A percentile compares a stretch with the other conserved stretches of the same genome.
Conservation (phyloP, 1,284 basidiomycete genomes). For the Ganoderma leucocontextum region DNA sequence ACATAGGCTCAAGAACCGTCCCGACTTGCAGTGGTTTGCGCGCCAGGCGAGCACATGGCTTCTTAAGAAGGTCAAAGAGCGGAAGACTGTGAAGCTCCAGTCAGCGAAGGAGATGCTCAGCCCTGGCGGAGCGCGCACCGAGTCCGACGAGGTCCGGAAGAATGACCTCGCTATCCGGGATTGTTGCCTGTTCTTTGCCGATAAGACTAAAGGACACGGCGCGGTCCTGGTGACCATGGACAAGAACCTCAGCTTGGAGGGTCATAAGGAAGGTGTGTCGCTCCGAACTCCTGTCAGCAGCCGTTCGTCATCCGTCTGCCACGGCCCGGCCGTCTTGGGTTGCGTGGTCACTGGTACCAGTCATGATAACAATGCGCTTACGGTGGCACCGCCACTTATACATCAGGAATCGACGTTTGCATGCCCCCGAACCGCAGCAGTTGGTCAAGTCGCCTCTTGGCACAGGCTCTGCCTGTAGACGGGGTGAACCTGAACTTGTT, state of each 20-base stretch:
- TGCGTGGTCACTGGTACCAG: no score
- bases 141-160: conserved; percentile 30
- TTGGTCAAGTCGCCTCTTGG: conserved; percentile 45
- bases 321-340: neutral
- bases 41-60: conserved; percentile 77
- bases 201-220: conserved; percentile 32
- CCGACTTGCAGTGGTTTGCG: conserved; percentile 68
- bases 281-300: conserved; percentile 12
- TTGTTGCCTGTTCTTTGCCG: conserved; percentile 68
- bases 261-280: conserved; percentile 58
- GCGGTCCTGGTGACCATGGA: conserved; percentile 68
- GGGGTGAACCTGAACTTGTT: conserved; percentile 34
- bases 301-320: neutral
- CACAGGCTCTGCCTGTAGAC: conserved; percentile 27
- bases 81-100: conserved; percentile 68
- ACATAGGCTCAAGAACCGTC: conserved; percentile 68
- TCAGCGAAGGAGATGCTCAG: conserved; percentile 71
- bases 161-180: conserved; percentile 78
- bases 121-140: conserved; percentile 24
- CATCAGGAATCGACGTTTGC: conserved; percentile 34
- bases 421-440: conserved; percentile 35
- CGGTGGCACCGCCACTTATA: neutral
- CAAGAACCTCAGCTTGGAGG: conserved; percentile 66
- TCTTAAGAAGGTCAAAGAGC: conserved; percentile 67
- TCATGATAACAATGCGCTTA: conserved; percentile 1